Evolutionary conservation across 257 asterid species (phyloP).

Genomic region (Nyctanthes arbortristis): DNA sequence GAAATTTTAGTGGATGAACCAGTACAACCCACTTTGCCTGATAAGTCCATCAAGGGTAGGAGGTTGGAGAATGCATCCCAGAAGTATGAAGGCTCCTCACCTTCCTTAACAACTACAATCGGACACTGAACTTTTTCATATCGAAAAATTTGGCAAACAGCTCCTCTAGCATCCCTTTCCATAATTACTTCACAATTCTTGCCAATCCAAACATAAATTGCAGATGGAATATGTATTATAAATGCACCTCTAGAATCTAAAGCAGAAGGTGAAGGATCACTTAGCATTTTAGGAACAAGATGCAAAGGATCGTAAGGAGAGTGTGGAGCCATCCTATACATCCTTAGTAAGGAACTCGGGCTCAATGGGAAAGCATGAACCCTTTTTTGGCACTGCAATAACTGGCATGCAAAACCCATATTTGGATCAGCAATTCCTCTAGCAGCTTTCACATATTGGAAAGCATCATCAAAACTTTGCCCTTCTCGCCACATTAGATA

Average conservation of each 20-base stretch:
- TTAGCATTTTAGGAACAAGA: conserved; percentile 45
- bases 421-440: conserved; percentile 91
- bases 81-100: conserved; percentile 71
- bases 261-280: conserved; percentile 33
- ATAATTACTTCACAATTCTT: conserved; percentile 62
- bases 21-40: not conserved
- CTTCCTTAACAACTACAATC: conserved; percentile 53
- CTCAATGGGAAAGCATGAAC: conserved; percentile 90
- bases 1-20: conserved; percentile 16
- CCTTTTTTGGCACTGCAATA: conserved; percentile 68
- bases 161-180: conserved; percentile 61
- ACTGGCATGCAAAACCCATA: conserved; percentile 88
- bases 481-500: conserved; percentile 95
- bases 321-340: conserved; percentile 90
- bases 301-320: conserved; percentile 93
- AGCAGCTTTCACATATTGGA: conserved; percentile 79
- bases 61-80: conserved; percentile 57
- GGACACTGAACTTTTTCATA: conserved; percentile 79
- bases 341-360: conserved; percentile 72
- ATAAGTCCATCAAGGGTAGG: conserved; percentile 4
- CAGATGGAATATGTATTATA: conserved; percentile 75
- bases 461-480: conserved; percentile 82
- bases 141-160: conserved; percentile 76
- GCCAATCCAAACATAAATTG: conserved; percentile 81
- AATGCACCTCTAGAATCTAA: conserved; percentile 88